These are phyloP conservation scores for Fraxinus latifolia DNA, from an alignment of 305 asterid genomes.

Conservation along the genomic window DNA sequence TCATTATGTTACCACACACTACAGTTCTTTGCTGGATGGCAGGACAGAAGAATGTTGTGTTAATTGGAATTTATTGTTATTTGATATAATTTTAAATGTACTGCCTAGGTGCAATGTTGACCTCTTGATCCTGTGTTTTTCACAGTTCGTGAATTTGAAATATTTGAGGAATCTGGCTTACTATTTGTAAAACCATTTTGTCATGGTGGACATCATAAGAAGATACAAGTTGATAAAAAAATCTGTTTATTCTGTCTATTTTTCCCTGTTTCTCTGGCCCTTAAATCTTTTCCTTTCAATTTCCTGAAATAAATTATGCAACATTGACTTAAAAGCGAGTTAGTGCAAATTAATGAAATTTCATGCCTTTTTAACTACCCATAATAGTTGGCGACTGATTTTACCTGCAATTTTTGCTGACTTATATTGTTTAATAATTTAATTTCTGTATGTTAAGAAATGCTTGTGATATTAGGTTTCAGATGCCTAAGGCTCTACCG, in stretches of 20 bases:
- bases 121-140: slow-evolving; percentile 10
- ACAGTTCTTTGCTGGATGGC: slow-evolving; percentile 44
- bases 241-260: not conserved
- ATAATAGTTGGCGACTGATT: not conserved
- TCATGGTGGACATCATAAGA: slow-evolving; percentile 6
- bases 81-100: slow-evolving; percentile 10
- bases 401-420: not conserved
- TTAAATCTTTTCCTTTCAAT: not conserved
- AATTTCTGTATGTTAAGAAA: not conserved
- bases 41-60: slow-evolving; percentile 31
- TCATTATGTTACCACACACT: slow-evolving; percentile 37
- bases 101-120: slow-evolving; percentile 4
- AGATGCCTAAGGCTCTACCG: not conserved
- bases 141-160: slow-evolving; percentile 3
- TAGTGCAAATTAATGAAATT: not conserved
- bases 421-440: not conserved
- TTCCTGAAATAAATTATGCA: slow-evolving; percentile 13
- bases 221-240: slow-evolving; percentile 11
- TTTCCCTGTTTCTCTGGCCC: not conserved
- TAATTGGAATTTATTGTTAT: slow-evolving; percentile 23
- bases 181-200: slow-evolving; percentile 9
- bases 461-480: slow-evolving; percentile 7
- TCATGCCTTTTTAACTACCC: not conserved
- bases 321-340: slow-evolving; percentile 2
- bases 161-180: not conserved